A percentile compares a stretch with the other conserved stretches of the same genome.
These are phyloP conservation scores for Capsella rubella DNA, from an alignment of 441 rosid genomes.

Conservation along the genomic window DNA sequence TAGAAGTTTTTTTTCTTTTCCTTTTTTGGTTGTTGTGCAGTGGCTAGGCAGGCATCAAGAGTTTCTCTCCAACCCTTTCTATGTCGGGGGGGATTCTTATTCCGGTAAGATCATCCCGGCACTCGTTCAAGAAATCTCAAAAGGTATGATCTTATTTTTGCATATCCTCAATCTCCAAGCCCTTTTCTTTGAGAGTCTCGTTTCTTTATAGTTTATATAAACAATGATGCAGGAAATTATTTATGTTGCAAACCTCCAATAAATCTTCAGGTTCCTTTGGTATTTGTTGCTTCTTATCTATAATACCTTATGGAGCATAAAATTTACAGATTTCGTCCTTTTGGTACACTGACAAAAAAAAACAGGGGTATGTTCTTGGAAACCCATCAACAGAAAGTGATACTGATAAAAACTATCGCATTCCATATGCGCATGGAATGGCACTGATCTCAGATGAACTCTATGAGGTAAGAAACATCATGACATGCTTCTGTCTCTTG, in stretches of 20 bases:
- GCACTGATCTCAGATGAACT: constrained; percentile 44
- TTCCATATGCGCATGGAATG: constrained; percentile 60
- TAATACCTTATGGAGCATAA: background rate
- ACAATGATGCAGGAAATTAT: constrained; percentile 36
- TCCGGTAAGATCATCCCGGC: constrained; percentile 54
- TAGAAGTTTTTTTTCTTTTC: background rate
- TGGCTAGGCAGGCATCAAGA: constrained; percentile 53
- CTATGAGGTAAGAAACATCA: constrained; percentile 53
- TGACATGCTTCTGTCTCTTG: constrained; percentile 22
- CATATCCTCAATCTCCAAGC: background rate
- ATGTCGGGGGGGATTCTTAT: constrained; percentile 52
- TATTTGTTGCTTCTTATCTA: constrained; percentile 12
- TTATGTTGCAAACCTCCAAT: constrained; percentile 37
- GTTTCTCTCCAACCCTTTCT: constrained; percentile 46
- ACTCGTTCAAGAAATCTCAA: constrained; percentile 48
- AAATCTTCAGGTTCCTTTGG: constrained; percentile 37
- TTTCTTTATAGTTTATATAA: background rate
- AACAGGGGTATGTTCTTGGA: constrained; percentile 39
- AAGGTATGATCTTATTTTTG: constrained; percentile 42
- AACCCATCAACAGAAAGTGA: background rate
- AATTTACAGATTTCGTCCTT: constrained; percentile 1
- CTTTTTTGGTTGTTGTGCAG: constrained; percentile 26
- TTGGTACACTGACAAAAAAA: background rate
- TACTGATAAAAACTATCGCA: background rate
- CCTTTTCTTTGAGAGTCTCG: background rate